A percentile compares a stretch with the other conserved stretches of the same genome.
phyloP scores from a whole-genome alignment of 2,329 filamentous ascomycete species.

The Fusarium goolgardi region DNA sequence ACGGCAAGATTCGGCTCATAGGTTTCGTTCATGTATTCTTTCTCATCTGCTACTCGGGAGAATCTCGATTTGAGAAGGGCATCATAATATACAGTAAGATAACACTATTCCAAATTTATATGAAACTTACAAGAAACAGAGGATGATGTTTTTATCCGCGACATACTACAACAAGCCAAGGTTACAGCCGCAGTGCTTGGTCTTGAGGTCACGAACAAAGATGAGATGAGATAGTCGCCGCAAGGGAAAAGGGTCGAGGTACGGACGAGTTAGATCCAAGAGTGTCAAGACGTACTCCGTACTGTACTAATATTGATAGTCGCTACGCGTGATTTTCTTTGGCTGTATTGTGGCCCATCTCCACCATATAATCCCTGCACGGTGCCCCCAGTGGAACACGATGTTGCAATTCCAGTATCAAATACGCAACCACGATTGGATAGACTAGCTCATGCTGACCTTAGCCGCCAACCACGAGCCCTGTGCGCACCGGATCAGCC shows the following conservation, averaged over 20 bases:
- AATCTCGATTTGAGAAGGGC: conserved; percentile 14
- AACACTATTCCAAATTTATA: accelerated
- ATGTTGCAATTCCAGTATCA: background rate
- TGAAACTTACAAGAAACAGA: background rate
- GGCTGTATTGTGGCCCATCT: too few species aligned
- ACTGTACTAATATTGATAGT: background rate
- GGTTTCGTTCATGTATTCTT: conserved; percentile 14
- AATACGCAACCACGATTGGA: background rate
- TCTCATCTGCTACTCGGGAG: conserved; percentile 10
- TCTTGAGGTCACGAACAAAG: conserved; percentile 1
- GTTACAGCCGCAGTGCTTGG: background rate
- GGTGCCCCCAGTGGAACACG: background rate
- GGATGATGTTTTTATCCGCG: conserved; percentile 1
- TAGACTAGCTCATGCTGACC: background rate
- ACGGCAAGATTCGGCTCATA: conserved; percentile 9
- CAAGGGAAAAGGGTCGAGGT: background rate
- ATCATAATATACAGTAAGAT: conserved; percentile 5
- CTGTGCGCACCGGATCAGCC: background rate
- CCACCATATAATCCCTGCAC: background rate
- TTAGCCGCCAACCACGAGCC: background rate
- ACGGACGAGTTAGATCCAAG: accelerated
- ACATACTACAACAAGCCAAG: background rate
- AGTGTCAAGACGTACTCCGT: background rate
- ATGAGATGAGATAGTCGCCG: background rate
- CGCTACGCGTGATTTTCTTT: background rate